phyloP scores from a whole-genome alignment of 176 grass and related monocot species.

The Zea luxurians region DNA sequence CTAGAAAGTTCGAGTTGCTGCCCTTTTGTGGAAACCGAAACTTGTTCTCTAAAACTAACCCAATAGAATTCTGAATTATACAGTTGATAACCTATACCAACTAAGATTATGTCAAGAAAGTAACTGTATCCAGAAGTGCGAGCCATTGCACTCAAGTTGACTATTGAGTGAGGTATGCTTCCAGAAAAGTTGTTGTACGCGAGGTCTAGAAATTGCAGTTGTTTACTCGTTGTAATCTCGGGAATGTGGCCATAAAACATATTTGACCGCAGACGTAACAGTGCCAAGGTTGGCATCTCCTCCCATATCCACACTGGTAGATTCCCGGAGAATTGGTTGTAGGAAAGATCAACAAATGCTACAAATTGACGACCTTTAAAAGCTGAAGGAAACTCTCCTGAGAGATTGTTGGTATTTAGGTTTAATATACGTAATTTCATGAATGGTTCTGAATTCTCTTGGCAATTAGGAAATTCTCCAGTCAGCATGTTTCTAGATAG shows the following conservation, averaged over 20 bases:
- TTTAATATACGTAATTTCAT: neutral
- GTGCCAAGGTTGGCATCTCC: neutral
- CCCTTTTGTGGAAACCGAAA: conserved; percentile 35
- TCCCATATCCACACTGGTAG: conserved; percentile 9
- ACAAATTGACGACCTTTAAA: neutral
- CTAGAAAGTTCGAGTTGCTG: neutral
- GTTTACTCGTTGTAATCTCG: neutral
- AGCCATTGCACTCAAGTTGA: conserved; percentile 31
- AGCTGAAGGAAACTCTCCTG: conserved; percentile 38
- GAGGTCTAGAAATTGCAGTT: conserved; percentile 39
- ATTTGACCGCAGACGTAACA: conserved; percentile 39
- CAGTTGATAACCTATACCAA: accelerated
- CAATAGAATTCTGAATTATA: neutral
- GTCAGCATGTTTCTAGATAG: conserved; percentile 24
- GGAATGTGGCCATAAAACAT: conserved; percentile 36
- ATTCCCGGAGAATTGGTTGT: conserved; percentile 14
- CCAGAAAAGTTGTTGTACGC: conserved; percentile 34
- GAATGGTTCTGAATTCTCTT: neutral
- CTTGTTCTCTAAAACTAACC: accelerated
- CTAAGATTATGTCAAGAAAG: accelerated
- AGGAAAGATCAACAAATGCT: conserved; percentile 20
- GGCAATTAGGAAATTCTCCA: conserved; percentile 22
- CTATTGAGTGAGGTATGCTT: conserved; percentile 1
- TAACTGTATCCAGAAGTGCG: neutral
- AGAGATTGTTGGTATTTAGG: conserved; percentile 35